Conservation (phyloP, 2,329 filamentous ascomycete genomes). For the Fusarium sp. region DNA sequence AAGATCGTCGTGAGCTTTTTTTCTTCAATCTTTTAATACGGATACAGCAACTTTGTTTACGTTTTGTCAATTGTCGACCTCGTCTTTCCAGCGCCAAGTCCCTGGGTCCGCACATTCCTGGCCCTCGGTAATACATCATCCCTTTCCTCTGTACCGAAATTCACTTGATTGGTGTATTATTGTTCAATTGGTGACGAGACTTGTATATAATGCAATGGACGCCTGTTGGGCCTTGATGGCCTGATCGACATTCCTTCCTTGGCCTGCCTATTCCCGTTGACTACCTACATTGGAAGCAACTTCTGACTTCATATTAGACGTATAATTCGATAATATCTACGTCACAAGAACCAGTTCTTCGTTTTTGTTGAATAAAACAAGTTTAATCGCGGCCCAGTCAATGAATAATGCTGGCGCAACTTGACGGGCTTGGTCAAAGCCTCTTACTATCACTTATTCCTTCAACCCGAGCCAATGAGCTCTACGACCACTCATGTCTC, state of each 20-base stretch:
- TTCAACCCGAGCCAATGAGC: constrained; percentile 1
- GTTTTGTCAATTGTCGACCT: constrained; percentile 5
- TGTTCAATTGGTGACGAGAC: background rate
- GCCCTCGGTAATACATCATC: constrained; percentile 14
- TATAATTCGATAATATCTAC: background rate
- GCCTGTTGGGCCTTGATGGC: background rate
- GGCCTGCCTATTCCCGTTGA: background rate
- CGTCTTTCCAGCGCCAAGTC: constrained; percentile 14
- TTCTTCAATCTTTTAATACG: background rate
- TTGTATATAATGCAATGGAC: constrained; percentile 8
- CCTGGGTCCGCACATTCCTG: constrained; percentile 4
- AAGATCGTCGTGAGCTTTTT: constrained; percentile 23
- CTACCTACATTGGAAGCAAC: background rate
- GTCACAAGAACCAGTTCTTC: background rate
- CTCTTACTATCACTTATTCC: background rate
- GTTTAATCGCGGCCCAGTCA: background rate
- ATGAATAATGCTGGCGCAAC: background rate
- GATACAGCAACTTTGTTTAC: constrained; percentile 4
- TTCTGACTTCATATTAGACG: background rate
- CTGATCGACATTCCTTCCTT: constrained; percentile 11
- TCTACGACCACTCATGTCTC: background rate
- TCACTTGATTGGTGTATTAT: background rate
- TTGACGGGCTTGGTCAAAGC: background rate
- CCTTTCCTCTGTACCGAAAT: background rate
- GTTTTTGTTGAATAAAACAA: no score